phyloP scores from a whole-genome alignment of 208 protist genomes.

The Crithidia sp. region DNA sequence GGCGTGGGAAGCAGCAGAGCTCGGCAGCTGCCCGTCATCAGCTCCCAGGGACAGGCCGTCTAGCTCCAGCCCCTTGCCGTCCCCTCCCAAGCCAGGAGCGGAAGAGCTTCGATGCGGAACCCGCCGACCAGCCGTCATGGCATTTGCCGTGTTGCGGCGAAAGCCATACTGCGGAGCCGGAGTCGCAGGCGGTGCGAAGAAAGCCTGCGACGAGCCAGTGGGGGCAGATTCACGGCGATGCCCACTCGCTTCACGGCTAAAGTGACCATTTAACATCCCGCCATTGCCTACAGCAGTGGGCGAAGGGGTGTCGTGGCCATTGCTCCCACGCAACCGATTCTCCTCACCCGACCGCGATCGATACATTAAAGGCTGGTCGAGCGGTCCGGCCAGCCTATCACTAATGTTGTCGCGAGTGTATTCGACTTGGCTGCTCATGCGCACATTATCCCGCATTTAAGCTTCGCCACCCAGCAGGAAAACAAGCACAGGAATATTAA shows the following conservation, averaged over 20 bases:
- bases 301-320: conserved; percentile 4
- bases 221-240: conserved; percentile 1
- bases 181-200: conserved; percentile 35
- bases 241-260: neutral
- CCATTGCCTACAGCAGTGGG: conserved; percentile 12
- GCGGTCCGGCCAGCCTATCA: conserved; percentile 11
- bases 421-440: conserved; percentile 28
- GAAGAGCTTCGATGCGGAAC: conserved; percentile 28
- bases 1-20: neutral
- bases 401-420: conserved; percentile 23
- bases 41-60: neutral
- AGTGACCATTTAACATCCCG: conserved; percentile 1
- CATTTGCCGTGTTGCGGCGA: conserved; percentile 28
- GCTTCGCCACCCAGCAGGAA: neutral
- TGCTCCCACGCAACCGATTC: conserved; percentile 1
- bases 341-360: conserved; percentile 18
- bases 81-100: conserved; percentile 4
- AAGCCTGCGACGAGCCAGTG: neutral
- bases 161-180: conserved; percentile 39
- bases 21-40: conserved; percentile 1
- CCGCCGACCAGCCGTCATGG: conserved; percentile 31
- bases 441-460: conserved; percentile 32
- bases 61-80: neutral
- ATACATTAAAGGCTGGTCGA: conserved; percentile 8
- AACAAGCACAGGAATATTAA: neutral